These are phyloP conservation scores for Peniophora sp. DNA, from an alignment of 1,284 basidiomycete species.

Conservation along the genomic window DNA sequence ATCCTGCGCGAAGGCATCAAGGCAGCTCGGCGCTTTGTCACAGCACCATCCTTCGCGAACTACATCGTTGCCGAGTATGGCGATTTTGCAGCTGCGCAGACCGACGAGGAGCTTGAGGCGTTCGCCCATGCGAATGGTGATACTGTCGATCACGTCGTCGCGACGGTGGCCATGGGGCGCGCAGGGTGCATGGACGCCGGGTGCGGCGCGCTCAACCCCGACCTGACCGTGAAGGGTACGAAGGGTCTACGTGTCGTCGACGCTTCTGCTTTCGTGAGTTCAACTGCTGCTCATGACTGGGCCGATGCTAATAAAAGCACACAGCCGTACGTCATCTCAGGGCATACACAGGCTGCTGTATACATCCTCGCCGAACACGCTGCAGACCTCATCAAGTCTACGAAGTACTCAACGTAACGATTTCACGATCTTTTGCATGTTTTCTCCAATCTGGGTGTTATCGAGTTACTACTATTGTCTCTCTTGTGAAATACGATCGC, in stretches of 20 bases:
- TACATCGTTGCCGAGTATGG: slow-evolving; percentile 15
- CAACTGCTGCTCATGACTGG: too few relatives aligned
- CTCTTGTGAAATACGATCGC: too few relatives aligned
- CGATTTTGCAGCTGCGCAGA: slow-evolving; percentile 12
- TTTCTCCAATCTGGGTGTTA: too few relatives aligned
- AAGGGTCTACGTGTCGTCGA: slow-evolving; percentile 20
- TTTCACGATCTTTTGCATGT: too few relatives aligned
- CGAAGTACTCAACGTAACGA: not conserved
- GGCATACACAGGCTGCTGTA: not conserved
- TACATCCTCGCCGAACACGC: slow-evolving; percentile 1
- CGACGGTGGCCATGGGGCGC: slow-evolving; percentile 20
- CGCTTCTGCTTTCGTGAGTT: slow-evolving; percentile 14
- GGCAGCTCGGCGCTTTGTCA: slow-evolving; percentile 13
- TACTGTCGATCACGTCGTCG: slow-evolving; percentile 19
- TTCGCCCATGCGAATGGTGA: slow-evolving; percentile 13
- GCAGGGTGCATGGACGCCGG: slow-evolving; percentile 7
- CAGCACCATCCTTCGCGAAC: slow-evolving; percentile 14
- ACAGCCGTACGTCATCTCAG: slow-evolving; percentile 1
- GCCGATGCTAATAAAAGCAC: too few relatives aligned
- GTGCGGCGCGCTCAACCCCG: slow-evolving; percentile 41
- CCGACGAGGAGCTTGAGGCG: slow-evolving; percentile 18
- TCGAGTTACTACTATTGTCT: too few relatives aligned
- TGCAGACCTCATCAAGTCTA: not conserved
- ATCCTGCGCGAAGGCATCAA: slow-evolving; percentile 13
- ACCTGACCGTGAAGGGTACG: slow-evolving; percentile 44